phyloP scores from a whole-genome alignment of 1,284 basidiomycete species.

The Xanthoconium separans region DNA sequence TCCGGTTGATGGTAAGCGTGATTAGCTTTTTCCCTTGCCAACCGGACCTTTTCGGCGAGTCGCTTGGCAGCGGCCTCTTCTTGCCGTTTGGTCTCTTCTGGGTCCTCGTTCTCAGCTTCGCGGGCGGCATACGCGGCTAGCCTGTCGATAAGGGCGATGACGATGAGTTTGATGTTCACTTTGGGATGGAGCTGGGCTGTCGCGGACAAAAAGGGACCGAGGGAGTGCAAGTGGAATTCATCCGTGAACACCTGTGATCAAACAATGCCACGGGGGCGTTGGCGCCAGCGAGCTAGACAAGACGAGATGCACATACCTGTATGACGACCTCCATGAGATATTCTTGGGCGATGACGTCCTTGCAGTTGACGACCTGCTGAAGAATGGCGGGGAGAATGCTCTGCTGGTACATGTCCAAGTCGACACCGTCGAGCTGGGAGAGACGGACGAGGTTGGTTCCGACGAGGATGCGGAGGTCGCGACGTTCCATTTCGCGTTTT shows the following conservation, averaged over 20 bases:
- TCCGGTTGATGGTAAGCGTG: conserved; percentile 29
- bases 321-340: conserved; percentile 99
- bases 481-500: conserved; percentile 91
- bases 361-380: conserved; percentile 95
- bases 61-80: conserved; percentile 88
- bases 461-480: conserved; percentile 90
- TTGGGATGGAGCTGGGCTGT: conserved; percentile 93
- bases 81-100: conserved; percentile 85
- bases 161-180: conserved; percentile 96
- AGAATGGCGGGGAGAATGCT: conserved; percentile 86
- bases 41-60: conserved; percentile 81
- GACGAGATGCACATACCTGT: conserved; percentile 55
- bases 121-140: conserved; percentile 90
- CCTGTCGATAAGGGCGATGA: conserved; percentile 94
- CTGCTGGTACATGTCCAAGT: conserved; percentile 83
- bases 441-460: conserved; percentile 94
- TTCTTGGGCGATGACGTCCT: conserved; percentile 96
- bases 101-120: conserved; percentile 91
- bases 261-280: not conserved
- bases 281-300: too few species aligned
- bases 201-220: conserved; percentile 90
- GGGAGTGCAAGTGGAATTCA: conserved; percentile 91
- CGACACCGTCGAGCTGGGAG: conserved; percentile 91
- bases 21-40: conserved; percentile 55
- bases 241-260: conserved; percentile 83